phyloP scores from a whole-genome alignment of 2,329 filamentous ascomycete species.

The Sclerotinia minor region DNA sequence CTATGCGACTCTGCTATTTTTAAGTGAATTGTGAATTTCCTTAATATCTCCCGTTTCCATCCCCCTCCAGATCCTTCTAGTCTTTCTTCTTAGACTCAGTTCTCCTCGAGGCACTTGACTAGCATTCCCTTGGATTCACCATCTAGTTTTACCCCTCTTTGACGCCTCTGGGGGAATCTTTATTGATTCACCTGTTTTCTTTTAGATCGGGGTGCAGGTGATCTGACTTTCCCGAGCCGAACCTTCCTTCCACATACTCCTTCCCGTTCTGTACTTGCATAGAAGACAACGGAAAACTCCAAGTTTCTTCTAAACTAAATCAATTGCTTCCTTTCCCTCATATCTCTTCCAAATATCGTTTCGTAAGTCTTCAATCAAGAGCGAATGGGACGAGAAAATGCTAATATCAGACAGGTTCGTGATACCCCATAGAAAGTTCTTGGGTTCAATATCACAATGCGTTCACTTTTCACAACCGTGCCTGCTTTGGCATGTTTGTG shows the following conservation, averaged over 20 bases:
- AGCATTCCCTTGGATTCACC: not conserved
- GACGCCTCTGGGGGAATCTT: not conserved
- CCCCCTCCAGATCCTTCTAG: not conserved
- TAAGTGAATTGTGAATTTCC: not conserved
- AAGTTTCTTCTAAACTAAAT: not conserved
- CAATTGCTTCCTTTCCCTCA: not conserved
- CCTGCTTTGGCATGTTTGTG: constrained; percentile 30
- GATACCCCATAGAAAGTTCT: constrained; percentile 1
- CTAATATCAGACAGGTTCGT: constrained; percentile 7
- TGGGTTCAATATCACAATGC: constrained; percentile 30
- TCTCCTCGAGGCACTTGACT: constrained; percentile 3
- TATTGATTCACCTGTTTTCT: constrained; percentile 2
- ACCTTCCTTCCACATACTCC: not conserved
- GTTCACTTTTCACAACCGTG: constrained; percentile 28
- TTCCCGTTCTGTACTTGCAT: not conserved
- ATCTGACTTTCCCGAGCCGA: not conserved
- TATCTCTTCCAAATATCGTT: not conserved
- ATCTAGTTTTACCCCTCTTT: constrained; percentile 4
- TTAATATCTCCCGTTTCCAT: not conserved
- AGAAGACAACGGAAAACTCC: not conserved
- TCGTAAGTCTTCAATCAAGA: not conserved
- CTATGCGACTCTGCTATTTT: constrained; percentile 1
- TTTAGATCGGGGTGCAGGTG: not conserved
- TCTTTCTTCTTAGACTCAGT: not conserved
- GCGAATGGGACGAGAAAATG: not conserved